Conservation (phyloP, 352 stramenopile genomes). For the Pythium dissotocum region DNA sequence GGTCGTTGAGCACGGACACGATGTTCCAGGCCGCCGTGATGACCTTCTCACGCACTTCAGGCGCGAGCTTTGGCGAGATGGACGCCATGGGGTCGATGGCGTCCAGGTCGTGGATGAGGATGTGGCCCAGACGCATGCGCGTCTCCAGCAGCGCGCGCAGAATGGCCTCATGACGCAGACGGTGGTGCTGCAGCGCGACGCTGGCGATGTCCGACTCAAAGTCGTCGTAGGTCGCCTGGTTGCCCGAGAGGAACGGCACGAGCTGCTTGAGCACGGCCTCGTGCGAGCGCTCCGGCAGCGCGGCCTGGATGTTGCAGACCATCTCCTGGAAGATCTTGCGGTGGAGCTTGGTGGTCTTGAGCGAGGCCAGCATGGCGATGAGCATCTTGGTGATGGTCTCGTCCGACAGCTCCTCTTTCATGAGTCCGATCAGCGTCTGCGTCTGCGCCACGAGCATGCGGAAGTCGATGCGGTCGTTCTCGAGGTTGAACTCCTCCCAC, state of each 20-base stretch:
- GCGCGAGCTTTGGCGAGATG: conserved; percentile 55
- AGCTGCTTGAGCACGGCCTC: conserved; percentile 60
- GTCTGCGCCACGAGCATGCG: conserved; percentile 73
- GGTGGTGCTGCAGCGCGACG: conserved; percentile 71
- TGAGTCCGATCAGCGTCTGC: conserved; percentile 57
- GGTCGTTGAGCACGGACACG: conserved; percentile 79
- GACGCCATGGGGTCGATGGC: conserved; percentile 62
- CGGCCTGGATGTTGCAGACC: conserved; percentile 84
- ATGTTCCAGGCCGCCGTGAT: conserved; percentile 87
- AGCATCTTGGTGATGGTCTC: conserved; percentile 86
- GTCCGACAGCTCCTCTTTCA: conserved; percentile 63
- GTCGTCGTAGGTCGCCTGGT: conserved; percentile 71
- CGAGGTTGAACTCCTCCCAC: conserved; percentile 85
- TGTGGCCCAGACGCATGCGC: conserved; percentile 82
- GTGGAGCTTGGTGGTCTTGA: conserved; percentile 86
- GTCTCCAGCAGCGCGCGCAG: conserved; percentile 75
- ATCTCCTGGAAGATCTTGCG: conserved; percentile 90
- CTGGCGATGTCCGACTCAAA: conserved; percentile 69
- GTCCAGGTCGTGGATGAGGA: conserved; percentile 84
- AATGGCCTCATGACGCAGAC: conserved; percentile 80
- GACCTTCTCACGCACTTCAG: conserved; percentile 72
- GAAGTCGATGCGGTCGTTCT: conserved; percentile 88
- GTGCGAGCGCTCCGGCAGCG: conserved; percentile 66
- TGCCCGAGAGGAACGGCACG: conserved; percentile 79
- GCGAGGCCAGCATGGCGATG: conserved; percentile 77